A percentile compares a stretch with the other conserved stretches of the same genome.
Conservation (phyloP, 139 green algal genomes). For the Micractinium sp. region DNA sequence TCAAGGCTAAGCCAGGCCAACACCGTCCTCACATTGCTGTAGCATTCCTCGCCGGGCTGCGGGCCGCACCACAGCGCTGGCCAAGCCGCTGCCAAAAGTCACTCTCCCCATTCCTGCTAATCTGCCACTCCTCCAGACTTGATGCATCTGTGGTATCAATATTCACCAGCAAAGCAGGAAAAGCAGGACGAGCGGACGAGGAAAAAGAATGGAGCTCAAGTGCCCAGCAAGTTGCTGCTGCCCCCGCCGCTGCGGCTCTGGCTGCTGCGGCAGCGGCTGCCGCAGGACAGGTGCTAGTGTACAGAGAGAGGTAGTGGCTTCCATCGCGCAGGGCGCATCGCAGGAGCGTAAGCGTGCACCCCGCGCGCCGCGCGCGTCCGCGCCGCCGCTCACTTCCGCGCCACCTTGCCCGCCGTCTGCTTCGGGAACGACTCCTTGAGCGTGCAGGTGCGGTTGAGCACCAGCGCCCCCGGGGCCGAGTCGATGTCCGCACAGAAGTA, state of each 20-base stretch:
- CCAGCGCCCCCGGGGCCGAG: conserved; percentile 57
- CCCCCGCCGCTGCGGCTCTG: neutral
- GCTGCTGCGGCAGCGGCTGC: neutral
- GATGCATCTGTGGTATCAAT: no score
- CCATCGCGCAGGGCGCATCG: neutral
- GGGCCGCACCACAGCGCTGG: no score
- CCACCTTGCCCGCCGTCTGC: conserved; percentile 28
- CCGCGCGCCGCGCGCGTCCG: no score
- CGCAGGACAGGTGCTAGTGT: neutral
- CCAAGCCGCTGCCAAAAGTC: no score
- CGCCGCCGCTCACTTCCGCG: neutral
- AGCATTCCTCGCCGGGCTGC: no score
- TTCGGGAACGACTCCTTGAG: conserved; percentile 76
- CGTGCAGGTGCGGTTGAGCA: conserved; percentile 95
- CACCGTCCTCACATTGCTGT: no score
- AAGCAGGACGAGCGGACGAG: neutral
- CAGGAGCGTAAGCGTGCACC: no score
- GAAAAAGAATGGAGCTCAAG: neutral
- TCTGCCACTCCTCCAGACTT: no score
- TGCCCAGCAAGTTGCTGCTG: no score
- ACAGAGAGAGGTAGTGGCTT: neutral
- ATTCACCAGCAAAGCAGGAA: neutral
- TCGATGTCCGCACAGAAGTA: conserved; percentile 93
- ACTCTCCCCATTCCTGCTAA: no score
- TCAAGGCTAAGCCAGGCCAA: no score